Conservation (phyloP, 306 rosid species). For the Coriaria nepalensis region DNA sequence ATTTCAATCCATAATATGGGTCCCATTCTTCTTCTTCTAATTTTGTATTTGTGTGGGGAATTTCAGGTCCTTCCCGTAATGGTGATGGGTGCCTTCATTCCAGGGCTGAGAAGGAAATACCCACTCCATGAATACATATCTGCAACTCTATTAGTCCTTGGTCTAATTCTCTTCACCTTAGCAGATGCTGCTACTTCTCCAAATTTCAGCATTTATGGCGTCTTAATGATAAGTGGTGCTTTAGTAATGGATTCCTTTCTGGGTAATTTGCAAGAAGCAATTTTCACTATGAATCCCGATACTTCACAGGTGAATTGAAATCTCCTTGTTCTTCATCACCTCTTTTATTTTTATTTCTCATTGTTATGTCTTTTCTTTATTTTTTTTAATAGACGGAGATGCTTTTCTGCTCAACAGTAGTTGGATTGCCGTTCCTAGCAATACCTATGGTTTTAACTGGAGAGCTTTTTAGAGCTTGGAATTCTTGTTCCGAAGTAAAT, state of each 20-base stretch:
- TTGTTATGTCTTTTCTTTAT: not conserved
- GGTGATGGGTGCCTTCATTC: slow-evolving; percentile 53
- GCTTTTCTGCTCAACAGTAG: slow-evolving; percentile 56
- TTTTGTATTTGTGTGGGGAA: not conserved
- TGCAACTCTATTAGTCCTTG: slow-evolving; percentile 38
- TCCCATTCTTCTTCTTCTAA: not conserved
- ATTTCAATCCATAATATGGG: too few relatives aligned
- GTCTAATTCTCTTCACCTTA: slow-evolving; percentile 48
- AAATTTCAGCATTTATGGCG: slow-evolving; percentile 36
- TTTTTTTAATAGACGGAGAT: slow-evolving; percentile 36
- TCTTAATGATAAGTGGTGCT: slow-evolving; percentile 46
- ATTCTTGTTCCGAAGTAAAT: slow-evolving; percentile 39
- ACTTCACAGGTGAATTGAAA: slow-evolving; percentile 35
- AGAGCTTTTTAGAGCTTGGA: slow-evolving; percentile 50
- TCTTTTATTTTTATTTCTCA: not conserved
- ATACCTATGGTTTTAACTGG: slow-evolving; percentile 53
- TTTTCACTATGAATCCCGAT: slow-evolving; percentile 41
- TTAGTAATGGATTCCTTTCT: slow-evolving; percentile 53
- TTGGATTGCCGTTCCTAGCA: slow-evolving; percentile 42
- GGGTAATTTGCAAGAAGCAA: slow-evolving; percentile 59
- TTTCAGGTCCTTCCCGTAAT: slow-evolving; percentile 52
- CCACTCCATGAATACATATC: slow-evolving; percentile 41
- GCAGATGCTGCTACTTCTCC: slow-evolving; percentile 64
- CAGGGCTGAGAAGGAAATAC: slow-evolving; percentile 56
- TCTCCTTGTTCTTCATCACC: not conserved